Percentiles rank a stretch among this genome's conserved stretches.
phyloP scores from a whole-genome alignment of 306 rosid genomes.

The Castanopsis chinensis region DNA sequence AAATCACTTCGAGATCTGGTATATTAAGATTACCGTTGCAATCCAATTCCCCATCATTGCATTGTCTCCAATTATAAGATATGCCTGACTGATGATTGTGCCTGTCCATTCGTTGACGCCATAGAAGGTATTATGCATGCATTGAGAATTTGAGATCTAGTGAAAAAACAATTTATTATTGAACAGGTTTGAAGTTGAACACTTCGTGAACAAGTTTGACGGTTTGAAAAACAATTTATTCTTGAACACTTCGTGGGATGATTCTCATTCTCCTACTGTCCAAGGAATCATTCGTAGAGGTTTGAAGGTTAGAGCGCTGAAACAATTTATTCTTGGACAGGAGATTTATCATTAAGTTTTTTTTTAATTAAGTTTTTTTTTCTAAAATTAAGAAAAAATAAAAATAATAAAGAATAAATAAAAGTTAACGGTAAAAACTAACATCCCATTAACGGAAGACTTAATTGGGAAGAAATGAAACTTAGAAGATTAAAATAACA shows the following conservation, averaged over 20 bases:
- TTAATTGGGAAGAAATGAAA: too few species aligned
- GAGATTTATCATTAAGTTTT: slow-evolving; percentile 26
- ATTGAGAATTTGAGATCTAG: slow-evolving; percentile 60
- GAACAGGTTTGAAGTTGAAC: too few species aligned
- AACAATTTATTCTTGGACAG: slow-evolving; percentile 91
- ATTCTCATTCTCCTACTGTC: slow-evolving; percentile 85
- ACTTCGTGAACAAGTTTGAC: too few species aligned
- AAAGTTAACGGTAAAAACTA: too few species aligned
- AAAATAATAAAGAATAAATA: too few species aligned
- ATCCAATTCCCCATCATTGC: slow-evolving; percentile 82
- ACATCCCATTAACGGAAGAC: too few species aligned
- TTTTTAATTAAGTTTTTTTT: too few species aligned
- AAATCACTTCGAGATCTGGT: slow-evolving; percentile 94
- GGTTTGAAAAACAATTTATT: too few species aligned
- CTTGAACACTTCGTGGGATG: slow-evolving; percentile 86
- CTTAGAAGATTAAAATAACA: too few species aligned
- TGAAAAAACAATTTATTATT: slow-evolving; percentile 76
- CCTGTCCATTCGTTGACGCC: slow-evolving; percentile 92
- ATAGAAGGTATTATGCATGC: slow-evolving; percentile 82
- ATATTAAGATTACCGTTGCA: slow-evolving; percentile 68
- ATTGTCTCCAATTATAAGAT: slow-evolving; percentile 87
- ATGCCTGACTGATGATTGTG: slow-evolving; percentile 89
- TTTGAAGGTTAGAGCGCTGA: slow-evolving; percentile 74
- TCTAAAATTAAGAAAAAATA: too few species aligned
- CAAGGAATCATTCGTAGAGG: slow-evolving; percentile 96